phyloP scores from a whole-genome alignment of 2,329 filamentous ascomycete genomes.

The Aureobasidium sp. region DNA sequence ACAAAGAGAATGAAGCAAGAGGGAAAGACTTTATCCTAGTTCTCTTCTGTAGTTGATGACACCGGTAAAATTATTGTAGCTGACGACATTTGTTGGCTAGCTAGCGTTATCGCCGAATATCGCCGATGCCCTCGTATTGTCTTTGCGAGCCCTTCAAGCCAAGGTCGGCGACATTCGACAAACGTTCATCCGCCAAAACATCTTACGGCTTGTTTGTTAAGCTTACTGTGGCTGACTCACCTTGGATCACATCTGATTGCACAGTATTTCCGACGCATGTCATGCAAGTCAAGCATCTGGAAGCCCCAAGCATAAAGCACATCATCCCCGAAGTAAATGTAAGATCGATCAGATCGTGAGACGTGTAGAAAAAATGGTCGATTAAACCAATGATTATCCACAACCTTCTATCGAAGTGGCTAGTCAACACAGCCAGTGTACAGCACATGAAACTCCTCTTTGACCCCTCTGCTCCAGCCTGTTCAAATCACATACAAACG shows the following conservation, averaged over 20 bases:
- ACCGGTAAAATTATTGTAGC: not conserved
- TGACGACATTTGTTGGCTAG: conserved; percentile 2
- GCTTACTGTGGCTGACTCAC: not conserved
- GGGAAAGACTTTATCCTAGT: too few relatives aligned
- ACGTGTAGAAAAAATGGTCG: too few relatives aligned
- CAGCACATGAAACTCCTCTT: too few relatives aligned
- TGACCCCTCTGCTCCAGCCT: not conserved
- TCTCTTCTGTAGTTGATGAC: not conserved
- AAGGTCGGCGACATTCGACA: not conserved
- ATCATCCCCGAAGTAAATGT: too few relatives aligned
- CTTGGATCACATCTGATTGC: not conserved
- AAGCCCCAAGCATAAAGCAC: too few relatives aligned
- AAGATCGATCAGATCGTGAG: too few relatives aligned
- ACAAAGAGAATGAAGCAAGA: not conserved
- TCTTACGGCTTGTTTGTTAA: not conserved
- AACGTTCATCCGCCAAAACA: not conserved
- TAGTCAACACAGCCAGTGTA: too few relatives aligned
- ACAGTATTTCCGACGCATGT: too few relatives aligned
- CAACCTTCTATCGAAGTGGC: too few relatives aligned
- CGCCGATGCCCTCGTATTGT: not conserved
- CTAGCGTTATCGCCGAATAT: conserved; percentile 8
- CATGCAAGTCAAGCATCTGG: too few relatives aligned
- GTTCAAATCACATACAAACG: not conserved
- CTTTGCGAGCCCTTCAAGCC: too few relatives aligned
- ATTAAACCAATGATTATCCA: too few relatives aligned